phyloP scores from a whole-genome alignment of 495 filamentous ascomycete genomes.

The Geopyxis carbonaria region DNA sequence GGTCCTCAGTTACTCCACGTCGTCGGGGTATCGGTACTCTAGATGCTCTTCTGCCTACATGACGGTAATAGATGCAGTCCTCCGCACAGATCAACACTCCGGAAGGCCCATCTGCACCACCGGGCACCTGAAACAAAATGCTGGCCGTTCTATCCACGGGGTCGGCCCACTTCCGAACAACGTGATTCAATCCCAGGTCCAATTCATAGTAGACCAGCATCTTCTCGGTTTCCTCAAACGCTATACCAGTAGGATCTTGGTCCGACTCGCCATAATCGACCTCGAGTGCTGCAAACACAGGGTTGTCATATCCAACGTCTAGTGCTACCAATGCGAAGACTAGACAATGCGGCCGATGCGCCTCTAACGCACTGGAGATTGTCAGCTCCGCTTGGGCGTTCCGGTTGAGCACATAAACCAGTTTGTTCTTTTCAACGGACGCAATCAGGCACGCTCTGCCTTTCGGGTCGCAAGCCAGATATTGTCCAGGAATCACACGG shows the following conservation, averaged over 20 bases:
- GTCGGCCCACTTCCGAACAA: constrained; percentile 89
- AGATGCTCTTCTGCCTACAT: constrained; percentile 79
- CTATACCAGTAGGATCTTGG: constrained; percentile 74
- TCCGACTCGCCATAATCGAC: constrained; percentile 85
- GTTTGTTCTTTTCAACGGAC: constrained; percentile 95
- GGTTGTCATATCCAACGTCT: constrained; percentile 93
- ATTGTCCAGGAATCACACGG: constrained; percentile 86
- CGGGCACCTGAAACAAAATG: constrained; percentile 88
- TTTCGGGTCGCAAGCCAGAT: constrained; percentile 84
- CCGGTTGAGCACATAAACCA: constrained; percentile 95
- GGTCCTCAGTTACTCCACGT: constrained; percentile 75
- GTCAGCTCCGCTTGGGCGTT: constrained; percentile 86
- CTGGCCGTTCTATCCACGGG: constrained; percentile 78
- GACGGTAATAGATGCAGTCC: constrained; percentile 85
- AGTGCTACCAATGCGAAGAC: constrained; percentile 73
- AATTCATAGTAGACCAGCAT: constrained; percentile 92
- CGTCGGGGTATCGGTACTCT: constrained; percentile 78
- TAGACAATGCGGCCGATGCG: constrained; percentile 83
- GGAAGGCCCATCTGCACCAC: constrained; percentile 81
- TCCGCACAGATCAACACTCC: constrained; percentile 90
- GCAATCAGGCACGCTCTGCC: constrained; percentile 88
- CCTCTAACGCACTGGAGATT: constrained; percentile 94
- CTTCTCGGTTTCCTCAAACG: constrained; percentile 67
- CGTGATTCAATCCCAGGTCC: constrained; percentile 90
- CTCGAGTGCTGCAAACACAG: constrained; percentile 85